Percentiles rank a stretch among this genome's conserved stretches.
Evolutionary conservation across 2,329 filamentous ascomycete genomes (phyloP).

Genomic region (Botrytis hyacinthi): DNA sequence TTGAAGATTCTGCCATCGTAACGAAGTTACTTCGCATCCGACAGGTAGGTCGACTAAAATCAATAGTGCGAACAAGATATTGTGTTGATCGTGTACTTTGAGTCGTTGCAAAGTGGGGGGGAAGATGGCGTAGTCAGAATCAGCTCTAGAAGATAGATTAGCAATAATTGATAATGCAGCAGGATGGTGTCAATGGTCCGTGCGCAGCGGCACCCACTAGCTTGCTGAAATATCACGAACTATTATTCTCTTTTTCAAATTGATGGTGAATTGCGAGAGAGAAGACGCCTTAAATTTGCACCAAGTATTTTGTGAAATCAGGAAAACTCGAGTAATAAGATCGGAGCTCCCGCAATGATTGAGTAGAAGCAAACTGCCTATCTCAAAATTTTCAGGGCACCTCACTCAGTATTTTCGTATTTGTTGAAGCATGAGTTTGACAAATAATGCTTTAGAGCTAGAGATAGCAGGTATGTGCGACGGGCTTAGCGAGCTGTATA

Average conservation of each 20-base stretch:
- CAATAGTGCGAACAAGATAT: too few relatives aligned
- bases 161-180: too few relatives aligned
- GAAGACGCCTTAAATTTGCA: neutral
- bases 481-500: neutral
- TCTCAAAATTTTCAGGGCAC: too few relatives aligned
- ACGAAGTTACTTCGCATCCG: too few relatives aligned
- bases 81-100: neutral
- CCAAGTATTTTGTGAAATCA: neutral
- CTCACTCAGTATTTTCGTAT: too few relatives aligned
- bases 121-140: neutral
- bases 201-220: neutral
- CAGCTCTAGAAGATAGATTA: neutral
- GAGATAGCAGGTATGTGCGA: neutral
- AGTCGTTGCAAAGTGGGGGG: neutral
- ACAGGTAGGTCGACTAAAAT: too few relatives aligned
- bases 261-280: too few relatives aligned
- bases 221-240: too few relatives aligned
- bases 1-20: neutral
- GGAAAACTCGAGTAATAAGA: too few relatives aligned
- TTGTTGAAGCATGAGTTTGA: neutral
- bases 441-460: neutral
- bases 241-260: too few relatives aligned
- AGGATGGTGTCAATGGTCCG: neutral
- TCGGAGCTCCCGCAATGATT: too few relatives aligned
- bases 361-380: too few relatives aligned